Percentiles rank a stretch among this genome's conserved stretches.
These are phyloP conservation scores for Aspergillus viridinutans DNA, from an alignment of 2,329 filamentous ascomycete genomes.

Conservation along the genomic window DNA sequence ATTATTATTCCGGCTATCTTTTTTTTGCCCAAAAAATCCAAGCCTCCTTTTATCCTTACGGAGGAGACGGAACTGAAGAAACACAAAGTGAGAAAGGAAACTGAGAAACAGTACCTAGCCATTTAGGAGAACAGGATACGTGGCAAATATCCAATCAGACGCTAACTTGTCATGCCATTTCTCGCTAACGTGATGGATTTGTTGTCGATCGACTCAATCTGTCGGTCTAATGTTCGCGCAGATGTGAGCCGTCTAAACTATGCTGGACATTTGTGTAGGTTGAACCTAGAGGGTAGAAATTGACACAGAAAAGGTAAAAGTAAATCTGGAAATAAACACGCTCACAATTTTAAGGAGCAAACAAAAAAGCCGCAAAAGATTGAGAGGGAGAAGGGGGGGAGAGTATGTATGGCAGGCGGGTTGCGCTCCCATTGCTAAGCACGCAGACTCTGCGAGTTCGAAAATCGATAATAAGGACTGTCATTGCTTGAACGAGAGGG, in stretches of 20 bases:
- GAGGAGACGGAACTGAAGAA: not conserved
- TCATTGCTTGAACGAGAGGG: constrained; percentile 20
- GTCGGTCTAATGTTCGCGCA: not conserved
- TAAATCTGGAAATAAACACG: not conserved
- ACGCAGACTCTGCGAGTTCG: constrained; percentile 33
- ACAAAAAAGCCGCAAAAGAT: constrained; percentile 14
- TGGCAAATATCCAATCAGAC: not conserved
- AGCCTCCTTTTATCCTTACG: not conserved
- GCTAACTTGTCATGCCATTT: not conserved
- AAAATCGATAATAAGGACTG: constrained; percentile 29
- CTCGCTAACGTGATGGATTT: constrained; percentile 5
- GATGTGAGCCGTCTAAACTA: not conserved
- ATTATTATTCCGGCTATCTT: not conserved
- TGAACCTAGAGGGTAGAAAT: not conserved
- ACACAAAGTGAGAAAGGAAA: not conserved
- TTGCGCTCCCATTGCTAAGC: constrained; percentile 16
- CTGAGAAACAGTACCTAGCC: constrained; percentile 2
- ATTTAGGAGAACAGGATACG: not conserved
- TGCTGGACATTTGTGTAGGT: not conserved
- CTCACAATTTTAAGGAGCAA: not conserved
- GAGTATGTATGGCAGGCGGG: not conserved
- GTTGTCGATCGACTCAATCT: constrained; percentile 1
- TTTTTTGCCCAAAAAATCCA: not conserved
- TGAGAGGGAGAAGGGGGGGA: constrained; percentile 21
- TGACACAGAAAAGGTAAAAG: constrained; percentile 1